These are phyloP conservation scores for Chalciporus piperatoides DNA, from an alignment of 1,284 basidiomycete genomes.

Conservation along the genomic window DNA sequence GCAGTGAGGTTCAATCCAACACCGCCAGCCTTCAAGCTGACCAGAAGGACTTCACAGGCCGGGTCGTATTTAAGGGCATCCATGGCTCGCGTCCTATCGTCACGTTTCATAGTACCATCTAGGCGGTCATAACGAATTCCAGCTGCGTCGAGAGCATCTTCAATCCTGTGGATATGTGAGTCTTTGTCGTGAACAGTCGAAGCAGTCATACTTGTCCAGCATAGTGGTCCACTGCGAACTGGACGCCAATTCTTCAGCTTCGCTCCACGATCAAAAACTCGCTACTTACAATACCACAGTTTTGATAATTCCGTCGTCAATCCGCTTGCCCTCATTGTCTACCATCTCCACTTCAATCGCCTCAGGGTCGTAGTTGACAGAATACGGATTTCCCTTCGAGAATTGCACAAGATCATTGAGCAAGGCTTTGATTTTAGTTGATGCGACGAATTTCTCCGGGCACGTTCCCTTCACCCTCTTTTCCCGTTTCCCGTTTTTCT, in stretches of 20 bases:
- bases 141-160: conserved; percentile 81
- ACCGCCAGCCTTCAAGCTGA: conserved; percentile 95
- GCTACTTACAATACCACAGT: conserved; percentile 84
- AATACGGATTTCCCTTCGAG: conserved; percentile 78
- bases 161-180: conserved; percentile 52
- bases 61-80: conserved; percentile 85
- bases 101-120: conserved; percentile 96
- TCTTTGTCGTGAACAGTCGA: neutral
- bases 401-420: conserved; percentile 72
- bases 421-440: conserved; percentile 83
- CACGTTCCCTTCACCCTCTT: conserved; percentile 57
- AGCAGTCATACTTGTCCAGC: conserved; percentile 76
- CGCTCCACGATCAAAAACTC: conserved; percentile 6
- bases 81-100: conserved; percentile 88
- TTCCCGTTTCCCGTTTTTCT: conserved; percentile 66
- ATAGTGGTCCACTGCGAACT: conserved; percentile 96
- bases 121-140: conserved; percentile 85
- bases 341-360: conserved; percentile 70
- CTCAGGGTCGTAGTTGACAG: conserved; percentile 76
- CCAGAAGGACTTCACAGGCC: conserved; percentile 85
- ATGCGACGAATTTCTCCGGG: conserved; percentile 65
- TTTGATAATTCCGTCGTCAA: conserved; percentile 71
- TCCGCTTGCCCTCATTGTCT: conserved; percentile 66
- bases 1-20: conserved; percentile 93
- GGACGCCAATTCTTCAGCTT: conserved; percentile 19